Conservation (phyloP, 129 eudicot species). For the Tagetes erecta region DNA sequence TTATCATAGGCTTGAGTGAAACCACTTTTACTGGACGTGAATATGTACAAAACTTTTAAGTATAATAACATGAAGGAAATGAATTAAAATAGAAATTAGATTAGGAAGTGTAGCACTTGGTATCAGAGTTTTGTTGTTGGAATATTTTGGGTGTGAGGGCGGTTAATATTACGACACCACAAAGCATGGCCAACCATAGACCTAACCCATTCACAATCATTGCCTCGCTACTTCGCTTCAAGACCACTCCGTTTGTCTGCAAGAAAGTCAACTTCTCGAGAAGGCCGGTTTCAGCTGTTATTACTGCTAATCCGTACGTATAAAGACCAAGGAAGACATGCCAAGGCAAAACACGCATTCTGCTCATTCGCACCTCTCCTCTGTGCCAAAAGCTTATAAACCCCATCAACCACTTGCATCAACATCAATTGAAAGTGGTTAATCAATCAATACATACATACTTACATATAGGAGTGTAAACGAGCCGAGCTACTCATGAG, state of each 20-base stretch:
- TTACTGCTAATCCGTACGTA: slow-evolving; percentile 83
- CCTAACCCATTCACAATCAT: slow-evolving; percentile 75
- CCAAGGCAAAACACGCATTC: slow-evolving; percentile 71
- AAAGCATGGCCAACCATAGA: slow-evolving; percentile 69
- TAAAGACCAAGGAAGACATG: slow-evolving; percentile 88
- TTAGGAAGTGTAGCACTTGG: slow-evolving; percentile 46
- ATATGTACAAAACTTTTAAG: slow-evolving; percentile 20
- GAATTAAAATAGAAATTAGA: slow-evolving; percentile 15
- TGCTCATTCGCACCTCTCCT: slow-evolving; percentile 65
- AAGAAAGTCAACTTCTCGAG: slow-evolving; percentile 84
- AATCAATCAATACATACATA: neutral
- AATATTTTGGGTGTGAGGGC: slow-evolving; percentile 54
- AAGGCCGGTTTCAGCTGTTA: slow-evolving; percentile 90
- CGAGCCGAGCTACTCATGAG: neutral
- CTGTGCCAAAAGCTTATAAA: slow-evolving; percentile 90
- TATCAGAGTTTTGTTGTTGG: slow-evolving; percentile 46
- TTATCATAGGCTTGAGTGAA: neutral
- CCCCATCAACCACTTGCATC: slow-evolving; percentile 82
- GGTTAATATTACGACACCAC: slow-evolving; percentile 72
- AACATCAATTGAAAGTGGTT: neutral
- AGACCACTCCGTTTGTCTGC: slow-evolving; percentile 57
- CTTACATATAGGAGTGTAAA: neutral
- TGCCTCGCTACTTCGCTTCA: slow-evolving; percentile 61
- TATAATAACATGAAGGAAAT: neutral
- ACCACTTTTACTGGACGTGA: neutral